phyloP scores from a whole-genome alignment of 352 stramenopile genomes.

The Chrysophaeum taylorii region DNA sequence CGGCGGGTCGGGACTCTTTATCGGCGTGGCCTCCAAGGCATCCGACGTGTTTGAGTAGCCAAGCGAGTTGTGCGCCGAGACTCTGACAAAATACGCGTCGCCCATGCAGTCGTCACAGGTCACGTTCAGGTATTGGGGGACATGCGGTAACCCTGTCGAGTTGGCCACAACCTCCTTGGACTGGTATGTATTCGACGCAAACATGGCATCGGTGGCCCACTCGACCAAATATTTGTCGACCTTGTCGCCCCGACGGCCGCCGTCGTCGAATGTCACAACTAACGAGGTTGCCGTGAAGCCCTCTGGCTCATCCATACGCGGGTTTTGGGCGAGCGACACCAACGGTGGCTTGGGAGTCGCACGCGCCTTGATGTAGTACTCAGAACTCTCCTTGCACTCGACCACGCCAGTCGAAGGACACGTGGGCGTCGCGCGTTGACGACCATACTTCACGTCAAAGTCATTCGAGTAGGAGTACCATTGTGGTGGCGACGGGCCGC shows the following conservation, averaged over 20 bases:
- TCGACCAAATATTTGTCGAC: slow-evolving; percentile 76
- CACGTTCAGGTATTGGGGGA: background rate
- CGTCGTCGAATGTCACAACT: slow-evolving; percentile 32
- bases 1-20: slow-evolving; percentile 71
- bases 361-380: slow-evolving; percentile 32
- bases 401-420: slow-evolving; percentile 50
- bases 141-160: background rate
- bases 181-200: slow-evolving; percentile 25
- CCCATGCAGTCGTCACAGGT: slow-evolving; percentile 7
- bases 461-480: slow-evolving; percentile 3
- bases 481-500: slow-evolving; percentile 52
- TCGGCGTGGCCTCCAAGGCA: slow-evolving; percentile 57
- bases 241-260: slow-evolving; percentile 44
- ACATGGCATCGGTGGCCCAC: slow-evolving; percentile 62
- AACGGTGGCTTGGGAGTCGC: slow-evolving; percentile 32
- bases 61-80: slow-evolving; percentile 75
- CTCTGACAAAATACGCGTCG: slow-evolving; percentile 64
- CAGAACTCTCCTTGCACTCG: slow-evolving; percentile 48
- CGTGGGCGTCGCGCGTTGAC: slow-evolving; percentile 58
- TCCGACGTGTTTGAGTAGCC: slow-evolving; percentile 65
- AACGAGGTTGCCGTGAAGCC: slow-evolving; percentile 41
- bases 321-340: slow-evolving; percentile 37
- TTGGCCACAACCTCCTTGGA: background rate
- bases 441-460: slow-evolving; percentile 32
- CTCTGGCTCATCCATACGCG: slow-evolving; percentile 30